These are phyloP conservation scores for Suillus placidus DNA, from an alignment of 768 basidiomycete genomes.

Conservation along the genomic window DNA sequence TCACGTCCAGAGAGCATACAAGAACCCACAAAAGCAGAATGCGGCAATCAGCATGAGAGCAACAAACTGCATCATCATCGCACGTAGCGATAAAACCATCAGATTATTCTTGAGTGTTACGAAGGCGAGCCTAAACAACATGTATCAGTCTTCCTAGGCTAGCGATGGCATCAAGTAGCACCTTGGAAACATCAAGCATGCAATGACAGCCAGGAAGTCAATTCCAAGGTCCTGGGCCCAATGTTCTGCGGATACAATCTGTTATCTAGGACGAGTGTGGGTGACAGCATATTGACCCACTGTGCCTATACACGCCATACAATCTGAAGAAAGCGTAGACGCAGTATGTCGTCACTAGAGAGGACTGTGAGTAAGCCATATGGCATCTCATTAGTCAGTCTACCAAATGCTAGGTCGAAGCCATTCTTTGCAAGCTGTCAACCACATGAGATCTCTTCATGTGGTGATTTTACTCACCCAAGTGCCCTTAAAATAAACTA, in stretches of 20 bases:
- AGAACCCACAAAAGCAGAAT: constrained; percentile 90
- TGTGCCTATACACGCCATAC: constrained; percentile 73
- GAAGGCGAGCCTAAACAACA: constrained; percentile 72
- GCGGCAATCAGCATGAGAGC: constrained; percentile 83
- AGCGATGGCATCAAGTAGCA: constrained; percentile 21
- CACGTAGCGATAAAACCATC: constrained; percentile 81
- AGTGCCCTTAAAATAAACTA: constrained; percentile 84
- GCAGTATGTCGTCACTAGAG: constrained; percentile 72
- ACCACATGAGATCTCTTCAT: not conserved
- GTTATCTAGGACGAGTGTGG: constrained; percentile 6
- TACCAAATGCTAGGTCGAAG: constrained; percentile 90
- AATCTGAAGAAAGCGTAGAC: constrained; percentile 77
- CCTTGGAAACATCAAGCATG: constrained; percentile 90
- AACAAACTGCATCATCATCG: constrained; percentile 91
- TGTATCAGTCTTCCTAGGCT: constrained; percentile 3
- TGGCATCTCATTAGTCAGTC: constrained; percentile 17
- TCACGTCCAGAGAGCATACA: constrained; percentile 93
- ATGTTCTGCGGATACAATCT: constrained; percentile 39
- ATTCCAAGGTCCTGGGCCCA: constrained; percentile 75
- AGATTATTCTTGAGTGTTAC: constrained; percentile 83
- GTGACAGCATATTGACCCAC: constrained; percentile 40
- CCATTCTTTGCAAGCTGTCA: constrained; percentile 61
- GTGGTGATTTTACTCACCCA: constrained; percentile 53
- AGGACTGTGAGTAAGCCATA: constrained; percentile 4
- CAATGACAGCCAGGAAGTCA: constrained; percentile 86